These are phyloP conservation scores for Aureobasidium sp. DNA, from an alignment of 2,329 filamentous ascomycete species.

Conservation along the genomic window DNA sequence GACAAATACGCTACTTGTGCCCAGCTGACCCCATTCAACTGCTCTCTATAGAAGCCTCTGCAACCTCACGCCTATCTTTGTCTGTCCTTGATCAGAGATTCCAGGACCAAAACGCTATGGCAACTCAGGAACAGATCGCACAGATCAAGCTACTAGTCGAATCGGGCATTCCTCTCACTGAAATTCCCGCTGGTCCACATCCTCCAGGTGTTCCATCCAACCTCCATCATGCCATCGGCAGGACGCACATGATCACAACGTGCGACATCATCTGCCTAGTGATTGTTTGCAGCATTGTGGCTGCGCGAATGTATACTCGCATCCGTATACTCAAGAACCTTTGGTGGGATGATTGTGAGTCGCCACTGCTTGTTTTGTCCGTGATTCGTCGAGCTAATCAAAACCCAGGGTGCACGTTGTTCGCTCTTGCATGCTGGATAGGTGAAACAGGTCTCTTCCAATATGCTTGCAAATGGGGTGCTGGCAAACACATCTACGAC, in stretches of 20 bases:
- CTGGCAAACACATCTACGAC: constrained; percentile 13
- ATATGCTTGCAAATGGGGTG: not conserved
- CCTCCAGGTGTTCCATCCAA: not conserved
- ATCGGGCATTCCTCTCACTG: not conserved
- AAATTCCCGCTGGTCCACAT: not conserved
- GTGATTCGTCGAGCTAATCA: not conserved
- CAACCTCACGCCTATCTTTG: not conserved
- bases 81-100: not conserved
- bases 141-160: not conserved
- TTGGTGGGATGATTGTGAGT: constrained; percentile 16
- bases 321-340: not conserved
- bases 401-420: not conserved
- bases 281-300: not conserved
- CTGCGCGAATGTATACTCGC: constrained; percentile 7
- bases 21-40: not conserved
- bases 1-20: not conserved
- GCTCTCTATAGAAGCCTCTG: not conserved
- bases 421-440: constrained; percentile 4
- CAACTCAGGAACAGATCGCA: not conserved
- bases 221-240: not conserved
- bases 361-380: not conserved
- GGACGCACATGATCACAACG: constrained; percentile 3
- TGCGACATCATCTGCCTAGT: constrained; percentile 9
- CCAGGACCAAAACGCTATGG: not conserved
- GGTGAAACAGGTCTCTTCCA: constrained; percentile 8